phyloP scores from a whole-genome alignment of 1,139 yeast species.

The Lodderomyces orthopsilosis region DNA sequence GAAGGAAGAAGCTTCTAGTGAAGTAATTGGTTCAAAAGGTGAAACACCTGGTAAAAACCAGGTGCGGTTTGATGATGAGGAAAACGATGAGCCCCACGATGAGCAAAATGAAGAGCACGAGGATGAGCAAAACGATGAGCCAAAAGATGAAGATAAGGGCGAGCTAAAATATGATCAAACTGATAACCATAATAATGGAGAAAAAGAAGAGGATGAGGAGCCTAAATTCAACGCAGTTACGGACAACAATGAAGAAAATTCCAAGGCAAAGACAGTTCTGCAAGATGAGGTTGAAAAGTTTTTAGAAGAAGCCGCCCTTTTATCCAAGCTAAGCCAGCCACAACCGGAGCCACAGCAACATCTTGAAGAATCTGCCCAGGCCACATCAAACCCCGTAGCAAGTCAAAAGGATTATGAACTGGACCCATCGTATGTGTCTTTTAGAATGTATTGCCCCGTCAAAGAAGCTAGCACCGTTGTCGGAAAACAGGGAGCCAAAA shows the following conservation, averaged over 20 bases:
- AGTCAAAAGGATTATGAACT: conserved; percentile 34
- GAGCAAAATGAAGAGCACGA: not conserved
- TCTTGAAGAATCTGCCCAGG: conserved; percentile 4
- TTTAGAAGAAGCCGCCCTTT: conserved; percentile 4
- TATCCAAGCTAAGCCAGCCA: not conserved
- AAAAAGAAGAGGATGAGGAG: conserved; percentile 4
- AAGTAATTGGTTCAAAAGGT: not conserved
- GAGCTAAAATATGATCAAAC: conserved; percentile 1
- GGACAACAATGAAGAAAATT: conserved; percentile 2
- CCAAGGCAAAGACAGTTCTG: conserved; percentile 1
- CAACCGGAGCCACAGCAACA: conserved; percentile 1
- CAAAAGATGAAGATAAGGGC: not conserved
- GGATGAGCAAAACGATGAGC: not conserved
- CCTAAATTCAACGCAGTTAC: too few relatives aligned
- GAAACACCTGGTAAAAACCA: not conserved
- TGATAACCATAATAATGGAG: too few relatives aligned
- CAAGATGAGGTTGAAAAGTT: conserved; percentile 3
- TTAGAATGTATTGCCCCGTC: conserved; percentile 75
- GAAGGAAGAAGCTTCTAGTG: conserved; percentile 23
- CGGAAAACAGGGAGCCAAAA: conserved; percentile 75
- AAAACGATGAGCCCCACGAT: not conserved
- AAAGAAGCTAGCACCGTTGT: conserved; percentile 75
- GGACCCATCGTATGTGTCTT: conserved; percentile 59
- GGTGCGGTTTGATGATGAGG: not conserved
- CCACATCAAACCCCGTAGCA: conserved; percentile 20